phyloP scores from a whole-genome alignment of 208 protist genomes.

The Leishmania tarentolae region DNA sequence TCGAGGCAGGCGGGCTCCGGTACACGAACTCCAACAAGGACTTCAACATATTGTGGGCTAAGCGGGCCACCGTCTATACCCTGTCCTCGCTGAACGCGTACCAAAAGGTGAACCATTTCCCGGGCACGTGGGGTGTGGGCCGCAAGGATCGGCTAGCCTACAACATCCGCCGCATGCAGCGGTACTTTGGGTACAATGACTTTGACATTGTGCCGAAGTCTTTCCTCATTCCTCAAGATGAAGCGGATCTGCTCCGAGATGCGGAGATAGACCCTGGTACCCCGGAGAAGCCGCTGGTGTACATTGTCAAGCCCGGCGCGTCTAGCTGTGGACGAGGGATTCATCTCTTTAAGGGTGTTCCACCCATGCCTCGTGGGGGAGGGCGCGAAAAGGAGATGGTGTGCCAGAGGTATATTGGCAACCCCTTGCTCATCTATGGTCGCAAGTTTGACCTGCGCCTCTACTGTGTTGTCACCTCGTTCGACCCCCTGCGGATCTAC shows the following conservation, averaged over 20 bases:
- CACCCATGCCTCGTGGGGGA: slow-evolving; percentile 58
- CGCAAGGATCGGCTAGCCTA: slow-evolving; percentile 87
- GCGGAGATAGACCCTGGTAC: slow-evolving; percentile 62
- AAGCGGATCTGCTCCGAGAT: slow-evolving; percentile 61
- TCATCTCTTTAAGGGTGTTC: slow-evolving; percentile 65
- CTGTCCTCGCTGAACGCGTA: slow-evolving; percentile 77
- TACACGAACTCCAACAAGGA: slow-evolving; percentile 85
- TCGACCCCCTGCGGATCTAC: slow-evolving; percentile 92
- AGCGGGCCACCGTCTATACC: slow-evolving; percentile 82
- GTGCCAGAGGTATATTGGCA: slow-evolving; percentile 94
- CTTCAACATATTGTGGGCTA: slow-evolving; percentile 93
- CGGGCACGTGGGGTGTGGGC: slow-evolving; percentile 91
- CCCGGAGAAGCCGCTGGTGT: slow-evolving; percentile 68
- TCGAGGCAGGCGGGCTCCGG: slow-evolving; percentile 81
- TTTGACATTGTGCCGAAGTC: slow-evolving; percentile 86
- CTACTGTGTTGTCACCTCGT: slow-evolving; percentile 92
- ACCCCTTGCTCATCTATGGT: slow-evolving; percentile 93
- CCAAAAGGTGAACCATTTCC: slow-evolving; percentile 94
- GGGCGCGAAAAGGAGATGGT: slow-evolving; percentile 57
- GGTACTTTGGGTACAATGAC: slow-evolving; percentile 61
- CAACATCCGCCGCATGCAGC: slow-evolving; percentile 83
- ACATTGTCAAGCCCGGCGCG: slow-evolving; percentile 90
- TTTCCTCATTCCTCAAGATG: slow-evolving; percentile 85
- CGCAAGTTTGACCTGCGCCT: slow-evolving; percentile 96
- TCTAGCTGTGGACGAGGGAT: slow-evolving; percentile 92